Evolutionary conservation across 2,329 filamentous ascomycete genomes (phyloP), one percentile per base, ranked within the genome.

Genomic region (Trichophyton benhamiae): DNA sequence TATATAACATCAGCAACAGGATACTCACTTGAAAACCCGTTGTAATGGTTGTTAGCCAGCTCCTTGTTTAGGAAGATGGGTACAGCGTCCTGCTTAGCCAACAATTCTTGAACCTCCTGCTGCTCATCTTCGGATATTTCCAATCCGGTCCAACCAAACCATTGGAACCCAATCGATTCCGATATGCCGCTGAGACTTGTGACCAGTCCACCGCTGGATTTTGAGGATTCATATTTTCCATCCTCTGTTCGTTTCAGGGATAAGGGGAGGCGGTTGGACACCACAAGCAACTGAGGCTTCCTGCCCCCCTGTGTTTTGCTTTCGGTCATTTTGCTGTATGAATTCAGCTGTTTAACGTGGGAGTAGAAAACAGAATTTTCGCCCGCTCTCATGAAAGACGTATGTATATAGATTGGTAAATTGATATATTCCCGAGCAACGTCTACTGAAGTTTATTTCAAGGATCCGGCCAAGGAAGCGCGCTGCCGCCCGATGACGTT

Each of bases 91-190:
- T 95, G 88, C 68, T 94, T 85, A 17, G 88, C 83, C 68, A 96
- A 77, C 64, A 86, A 84, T 67, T 86, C 79, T 67, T 82, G 84
- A 72, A 96, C 84, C 60, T 80, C 78, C 6, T 82, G 78, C 57
- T 86, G 80, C 72, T 96, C 91, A 48, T 83, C 80, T 62, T 94
- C 88, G 46, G 89, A 88, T 0, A 96, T 84, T 73, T 95, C 88
- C 17, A 94, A 78, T 15, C 92, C 91, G 0, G 92, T 91, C 92
- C 92, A 96, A 64, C 91, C 92, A 75, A 96, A 96, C 91, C 92
- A 96, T 71, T 89, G 87, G 74, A 96, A 96, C 67, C 85, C 88
- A 20, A 89, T 95, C 3, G 88, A 87, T 75, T 96, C 96, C 69
- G 88, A 87, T 58, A 96, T 78, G 25, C 91, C 91, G 61, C 89